A percentile compares a stretch with the other conserved stretches of the same genome.
Conservation (phyloP, 1,284 basidiomycete genomes). For the Garcileccinum viscosum region DNA sequence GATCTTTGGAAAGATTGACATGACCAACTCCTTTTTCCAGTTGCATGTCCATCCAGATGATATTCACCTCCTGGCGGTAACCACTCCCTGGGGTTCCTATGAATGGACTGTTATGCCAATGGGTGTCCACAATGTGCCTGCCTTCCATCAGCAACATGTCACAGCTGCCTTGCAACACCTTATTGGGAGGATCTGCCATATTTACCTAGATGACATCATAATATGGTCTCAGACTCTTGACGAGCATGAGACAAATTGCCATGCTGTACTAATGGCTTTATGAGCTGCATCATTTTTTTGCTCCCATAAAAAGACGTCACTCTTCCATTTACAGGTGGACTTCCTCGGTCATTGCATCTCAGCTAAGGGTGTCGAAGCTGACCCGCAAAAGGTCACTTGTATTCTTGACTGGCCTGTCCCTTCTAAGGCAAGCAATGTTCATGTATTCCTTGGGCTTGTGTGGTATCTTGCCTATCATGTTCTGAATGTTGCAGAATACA, state of each 20-base stretch:
- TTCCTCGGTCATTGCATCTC: neutral
- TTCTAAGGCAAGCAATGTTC: conserved; percentile 29
- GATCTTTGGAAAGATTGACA: neutral
- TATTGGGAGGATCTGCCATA: neutral
- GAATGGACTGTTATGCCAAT: neutral
- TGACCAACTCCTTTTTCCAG: conserved; percentile 40
- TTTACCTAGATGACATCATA: neutral
- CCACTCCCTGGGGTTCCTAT: conserved; percentile 26
- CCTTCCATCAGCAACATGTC: neutral
- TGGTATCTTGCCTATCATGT: conserved; percentile 42
- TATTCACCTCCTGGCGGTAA: conserved; percentile 9
- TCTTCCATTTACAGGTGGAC: neutral
- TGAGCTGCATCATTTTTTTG: neutral
- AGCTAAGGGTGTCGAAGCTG: neutral
- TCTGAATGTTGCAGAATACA: neutral
- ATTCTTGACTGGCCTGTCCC: too few relatives aligned
- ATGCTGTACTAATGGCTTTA: neutral
- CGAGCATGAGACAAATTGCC: conserved; percentile 27
- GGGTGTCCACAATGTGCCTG: neutral
- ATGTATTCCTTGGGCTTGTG: conserved; percentile 44
- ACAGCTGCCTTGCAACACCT: neutral
- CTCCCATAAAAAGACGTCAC: neutral
- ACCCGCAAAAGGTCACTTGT: neutral
- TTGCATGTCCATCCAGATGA: conserved; percentile 40
- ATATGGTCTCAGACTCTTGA: conserved; percentile 10